Evolutionary conservation across 2,329 filamentous ascomycete species (phyloP).

Genomic region (Cordyceps sp.): DNA sequence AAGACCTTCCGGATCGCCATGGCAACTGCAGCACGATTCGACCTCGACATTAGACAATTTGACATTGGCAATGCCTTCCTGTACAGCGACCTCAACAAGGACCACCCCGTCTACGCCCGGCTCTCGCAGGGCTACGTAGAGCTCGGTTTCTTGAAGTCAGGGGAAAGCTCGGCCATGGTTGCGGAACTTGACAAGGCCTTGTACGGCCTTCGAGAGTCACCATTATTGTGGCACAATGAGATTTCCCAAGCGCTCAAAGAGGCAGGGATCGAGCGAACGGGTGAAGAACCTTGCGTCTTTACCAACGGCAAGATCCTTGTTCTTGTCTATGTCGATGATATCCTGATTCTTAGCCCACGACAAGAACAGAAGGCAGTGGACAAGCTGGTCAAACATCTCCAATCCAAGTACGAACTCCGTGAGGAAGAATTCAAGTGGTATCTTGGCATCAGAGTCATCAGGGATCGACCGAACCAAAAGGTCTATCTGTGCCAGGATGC

Average conservation of each 20-base stretch:
- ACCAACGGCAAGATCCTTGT: background rate
- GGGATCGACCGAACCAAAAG: background rate
- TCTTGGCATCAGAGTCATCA: conserved; percentile 1
- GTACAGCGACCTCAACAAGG: background rate
- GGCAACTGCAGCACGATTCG: background rate
- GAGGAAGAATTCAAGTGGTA: conserved; percentile 1
- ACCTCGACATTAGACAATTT: background rate
- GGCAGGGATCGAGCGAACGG: background rate
- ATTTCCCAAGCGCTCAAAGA: background rate
- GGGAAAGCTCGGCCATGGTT: background rate
- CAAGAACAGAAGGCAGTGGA: background rate
- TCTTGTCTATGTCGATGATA: background rate
- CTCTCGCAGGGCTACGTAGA: background rate
- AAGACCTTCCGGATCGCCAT: background rate
- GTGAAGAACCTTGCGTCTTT: background rate
- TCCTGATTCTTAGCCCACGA: background rate
- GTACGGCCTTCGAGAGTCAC: background rate
- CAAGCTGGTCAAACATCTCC: background rate
- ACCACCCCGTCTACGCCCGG: background rate
- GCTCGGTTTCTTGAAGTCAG: background rate
- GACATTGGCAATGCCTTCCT: background rate
- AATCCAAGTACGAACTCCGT: background rate
- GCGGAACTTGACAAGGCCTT: background rate
- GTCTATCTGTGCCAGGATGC: background rate
- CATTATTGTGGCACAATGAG: background rate